phyloP scores from a whole-genome alignment of 2,329 filamentous ascomycete genomes.

The Colletotrichum camelliae region DNA sequence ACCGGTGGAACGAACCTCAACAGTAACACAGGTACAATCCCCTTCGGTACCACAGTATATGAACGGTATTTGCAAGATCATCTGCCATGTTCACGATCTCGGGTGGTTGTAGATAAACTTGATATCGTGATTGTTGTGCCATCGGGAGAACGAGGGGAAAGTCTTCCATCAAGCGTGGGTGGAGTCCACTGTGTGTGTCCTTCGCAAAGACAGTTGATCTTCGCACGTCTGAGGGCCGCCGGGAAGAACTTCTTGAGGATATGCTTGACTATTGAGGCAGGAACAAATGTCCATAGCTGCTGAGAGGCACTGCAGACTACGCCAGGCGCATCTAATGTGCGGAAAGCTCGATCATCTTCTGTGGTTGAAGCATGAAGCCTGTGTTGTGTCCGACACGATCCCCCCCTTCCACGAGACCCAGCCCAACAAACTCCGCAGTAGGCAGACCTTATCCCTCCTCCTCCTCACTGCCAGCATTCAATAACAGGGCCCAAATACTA shows the following conservation, averaged over 20 bases:
- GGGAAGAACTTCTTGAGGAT: background rate
- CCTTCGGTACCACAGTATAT: background rate
- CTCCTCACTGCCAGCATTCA: background rate
- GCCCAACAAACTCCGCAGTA: background rate
- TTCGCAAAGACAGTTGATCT: background rate
- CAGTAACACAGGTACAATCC: background rate
- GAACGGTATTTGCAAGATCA: background rate
- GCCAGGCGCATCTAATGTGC: rapidly evolving
- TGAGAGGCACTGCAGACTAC: rapidly evolving
- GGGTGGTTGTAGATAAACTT: rapidly evolving
- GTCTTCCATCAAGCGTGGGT: rapidly evolving
- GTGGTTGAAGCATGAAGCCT: background rate
- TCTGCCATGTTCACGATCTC: background rate
- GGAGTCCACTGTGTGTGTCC: background rate
- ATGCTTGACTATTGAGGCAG: no score
- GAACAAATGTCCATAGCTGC: no score
- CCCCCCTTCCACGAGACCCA: background rate
- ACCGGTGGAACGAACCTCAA: background rate
- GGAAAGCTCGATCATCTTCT: background rate
- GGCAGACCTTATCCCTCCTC: background rate
- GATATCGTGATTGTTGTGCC: background rate
- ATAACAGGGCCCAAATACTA: background rate
- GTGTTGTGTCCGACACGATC: background rate
- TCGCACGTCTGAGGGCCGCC: background rate
- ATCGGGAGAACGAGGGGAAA: background rate